Evolutionary conservation across 208 protist species (phyloP), one percentile per base, ranked within the genome.

Genomic region (Porcisia hertigi): DNA sequence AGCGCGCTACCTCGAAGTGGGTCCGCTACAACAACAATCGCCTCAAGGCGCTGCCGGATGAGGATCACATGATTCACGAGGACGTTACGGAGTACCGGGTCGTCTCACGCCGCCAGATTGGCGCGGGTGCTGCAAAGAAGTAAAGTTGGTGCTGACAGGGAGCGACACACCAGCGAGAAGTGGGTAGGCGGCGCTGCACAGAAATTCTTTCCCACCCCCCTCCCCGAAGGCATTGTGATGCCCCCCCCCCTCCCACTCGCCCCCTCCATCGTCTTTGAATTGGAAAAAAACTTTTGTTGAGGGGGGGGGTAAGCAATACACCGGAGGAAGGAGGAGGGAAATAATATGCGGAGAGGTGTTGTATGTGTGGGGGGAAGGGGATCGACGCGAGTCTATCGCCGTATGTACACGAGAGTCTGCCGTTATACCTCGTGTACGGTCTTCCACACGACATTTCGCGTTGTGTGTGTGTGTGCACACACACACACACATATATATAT

Each of bases 61-160:
- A 94, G 64, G 80, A 96, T 60, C 82, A 76, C 53, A 86, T 83
- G 39, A 71, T 94, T 63, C 82, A 94, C 74, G 92, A 96, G 80
- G 84, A 89, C 39, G 81, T 96, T 16, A 84, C 74, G n/a, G 92
- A 96, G 79, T 89, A 92, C 73, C 87, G 87, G 66, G 79, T 94
- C 71, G 60, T 92, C 8, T 82, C 86, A 3, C 84, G 86, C 58
- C 79, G 84, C n/a, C 72, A 71, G 45, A 47, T 83, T 36, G 73
- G 53, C 47, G 36, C 71, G 0, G 52, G 30, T 25, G 45, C 36
- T 18, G 57, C 53, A 6, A 81, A 75, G 76, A 73, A 66, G 67
- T 62, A 76, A 58, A 11, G 8, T 43, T 11, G 11, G 47, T 52
- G 47, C 11, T 52, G 47, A 14, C 14, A 47, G 2, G 8, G 39